These are phyloP conservation scores for Evansstolkia leycettana DNA, from an alignment of 495 filamentous ascomycete genomes.

Conservation along the genomic window DNA sequence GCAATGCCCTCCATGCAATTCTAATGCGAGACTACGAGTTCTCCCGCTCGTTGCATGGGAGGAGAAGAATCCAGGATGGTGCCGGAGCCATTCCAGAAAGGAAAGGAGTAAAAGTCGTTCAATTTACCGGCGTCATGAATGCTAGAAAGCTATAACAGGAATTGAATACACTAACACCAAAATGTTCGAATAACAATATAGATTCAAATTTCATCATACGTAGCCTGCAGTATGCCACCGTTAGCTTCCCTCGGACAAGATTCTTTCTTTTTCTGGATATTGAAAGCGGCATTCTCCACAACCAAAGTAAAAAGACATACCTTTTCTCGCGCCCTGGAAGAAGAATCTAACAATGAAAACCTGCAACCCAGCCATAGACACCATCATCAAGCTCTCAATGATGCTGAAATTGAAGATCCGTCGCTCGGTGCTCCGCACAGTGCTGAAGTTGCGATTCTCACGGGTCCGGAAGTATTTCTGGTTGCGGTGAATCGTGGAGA, in stretches of 20 bases:
- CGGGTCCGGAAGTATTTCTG: constrained; percentile 99
- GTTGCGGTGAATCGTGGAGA: constrained; percentile 94
- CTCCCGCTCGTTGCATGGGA: too few relatives aligned
- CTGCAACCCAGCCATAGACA: constrained; percentile 92
- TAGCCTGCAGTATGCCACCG: background rate
- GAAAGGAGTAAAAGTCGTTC: background rate
- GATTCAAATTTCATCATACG: constrained; percentile 1
- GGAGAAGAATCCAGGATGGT: too few relatives aligned
- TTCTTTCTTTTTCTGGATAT: background rate
- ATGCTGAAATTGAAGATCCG: constrained; percentile 97
- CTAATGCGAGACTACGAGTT: too few relatives aligned
- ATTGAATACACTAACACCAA: constrained; percentile 1
- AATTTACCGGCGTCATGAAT: constrained; percentile 1
- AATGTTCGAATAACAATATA: background rate
- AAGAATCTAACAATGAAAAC: constrained; percentile 98
- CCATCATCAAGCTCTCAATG: constrained; percentile 82
- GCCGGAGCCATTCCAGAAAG: too few relatives aligned
- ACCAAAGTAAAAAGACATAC: too few relatives aligned
- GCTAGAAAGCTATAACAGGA: background rate
- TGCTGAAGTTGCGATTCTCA: constrained; percentile 98
- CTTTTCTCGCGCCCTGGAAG: constrained; percentile 82
- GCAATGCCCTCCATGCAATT: too few relatives aligned
- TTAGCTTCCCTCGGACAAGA: background rate
- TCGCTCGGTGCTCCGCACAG: constrained; percentile 87
- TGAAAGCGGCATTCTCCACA: background rate